A percentile compares a stretch with the other conserved stretches of the same genome.
phyloP scores from a whole-genome alignment of 208 protist species.

The Naegleria lovaniensis region DNA sequence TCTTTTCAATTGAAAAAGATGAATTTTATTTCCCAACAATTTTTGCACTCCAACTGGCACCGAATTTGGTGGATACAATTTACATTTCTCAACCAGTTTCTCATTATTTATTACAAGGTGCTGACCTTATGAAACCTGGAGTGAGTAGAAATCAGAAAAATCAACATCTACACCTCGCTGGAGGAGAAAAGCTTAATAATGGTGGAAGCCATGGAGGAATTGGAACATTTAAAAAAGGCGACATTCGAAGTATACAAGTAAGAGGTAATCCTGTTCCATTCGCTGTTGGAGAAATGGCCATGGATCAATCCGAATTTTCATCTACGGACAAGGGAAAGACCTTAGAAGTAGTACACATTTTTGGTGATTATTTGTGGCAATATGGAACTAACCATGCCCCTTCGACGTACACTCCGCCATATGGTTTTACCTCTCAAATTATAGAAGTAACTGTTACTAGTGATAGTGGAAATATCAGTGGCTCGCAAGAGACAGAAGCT shows the following conservation, averaged over 20 bases:
- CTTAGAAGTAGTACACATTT: background rate
- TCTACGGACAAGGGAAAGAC: background rate
- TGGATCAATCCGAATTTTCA: background rate
- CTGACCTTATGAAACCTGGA: conserved; percentile 27
- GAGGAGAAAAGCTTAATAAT: background rate
- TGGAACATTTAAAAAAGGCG: background rate
- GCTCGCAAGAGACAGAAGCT: background rate
- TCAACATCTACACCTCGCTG: background rate
- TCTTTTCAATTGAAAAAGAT: background rate
- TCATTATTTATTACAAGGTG: conserved; percentile 5
- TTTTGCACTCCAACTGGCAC: background rate
- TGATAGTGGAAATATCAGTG: background rate
- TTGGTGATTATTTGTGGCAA: background rate
- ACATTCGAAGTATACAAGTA: background rate
- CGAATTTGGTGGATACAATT: conserved; percentile 6
- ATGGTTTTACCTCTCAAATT: background rate
- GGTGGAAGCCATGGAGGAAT: background rate
- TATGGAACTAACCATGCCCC: background rate
- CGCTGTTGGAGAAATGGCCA: background rate
- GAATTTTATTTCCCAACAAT: conserved; percentile 16
- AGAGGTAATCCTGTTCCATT: conserved; percentile 1
- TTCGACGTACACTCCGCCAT: background rate
- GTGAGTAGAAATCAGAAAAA: background rate
- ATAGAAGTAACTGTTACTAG: background rate
- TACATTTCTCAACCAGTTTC: background rate